A percentile compares a stretch with the other conserved stretches of the same genome.
Evolutionary conservation across 2,329 filamentous ascomycete genomes (phyloP).

Genomic region (Anthostomella pinea): DNA sequence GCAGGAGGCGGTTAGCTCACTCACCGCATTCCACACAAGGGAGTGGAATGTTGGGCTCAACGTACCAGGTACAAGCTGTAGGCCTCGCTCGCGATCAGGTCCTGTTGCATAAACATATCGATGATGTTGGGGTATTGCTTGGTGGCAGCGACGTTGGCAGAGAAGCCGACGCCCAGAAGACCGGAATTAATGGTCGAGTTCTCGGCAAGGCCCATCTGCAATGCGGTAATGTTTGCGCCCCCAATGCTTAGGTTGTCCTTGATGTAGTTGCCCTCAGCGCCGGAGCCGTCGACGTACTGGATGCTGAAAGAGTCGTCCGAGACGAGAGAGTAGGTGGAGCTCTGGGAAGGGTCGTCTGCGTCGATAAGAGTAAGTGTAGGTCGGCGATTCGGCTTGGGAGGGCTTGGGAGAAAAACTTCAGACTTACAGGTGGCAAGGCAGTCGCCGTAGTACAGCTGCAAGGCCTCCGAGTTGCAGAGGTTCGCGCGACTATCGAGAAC

Average conservation of each 20-base stretch:
- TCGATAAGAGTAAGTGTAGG: not conserved
- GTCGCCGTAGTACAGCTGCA: slow-evolving; percentile 35
- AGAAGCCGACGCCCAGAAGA: slow-evolving; percentile 59
- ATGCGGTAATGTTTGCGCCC: slow-evolving; percentile 44
- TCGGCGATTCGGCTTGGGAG: not conserved
- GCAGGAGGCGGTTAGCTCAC: slow-evolving; percentile 33
- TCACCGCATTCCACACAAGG: too few species aligned
- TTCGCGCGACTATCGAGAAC: slow-evolving; percentile 40
- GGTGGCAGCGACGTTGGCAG: slow-evolving; percentile 44
- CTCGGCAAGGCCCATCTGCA: slow-evolving; percentile 55
- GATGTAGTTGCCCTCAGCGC: slow-evolving; percentile 56
- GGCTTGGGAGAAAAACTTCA: not conserved
- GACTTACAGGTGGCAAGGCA: slow-evolving; percentile 42
- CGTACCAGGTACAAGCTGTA: slow-evolving; percentile 65
- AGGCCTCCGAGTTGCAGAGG: slow-evolving; percentile 36
- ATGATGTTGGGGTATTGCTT: slow-evolving; percentile 57
- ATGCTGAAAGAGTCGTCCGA: slow-evolving; percentile 52
- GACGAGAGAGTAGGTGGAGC: slow-evolving; percentile 47
- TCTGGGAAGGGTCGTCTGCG: slow-evolving; percentile 42
- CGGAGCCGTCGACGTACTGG: slow-evolving; percentile 56
- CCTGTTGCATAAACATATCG: slow-evolving; percentile 60
- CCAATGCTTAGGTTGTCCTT: slow-evolving; percentile 53
- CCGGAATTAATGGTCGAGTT: slow-evolving; percentile 50
- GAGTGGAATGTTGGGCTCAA: slow-evolving; percentile 7
- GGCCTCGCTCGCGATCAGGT: slow-evolving; percentile 58